These are phyloP conservation scores for Rhizopogon parksii DNA, from an alignment of 1,284 basidiomycete species.

Conservation along the genomic window DNA sequence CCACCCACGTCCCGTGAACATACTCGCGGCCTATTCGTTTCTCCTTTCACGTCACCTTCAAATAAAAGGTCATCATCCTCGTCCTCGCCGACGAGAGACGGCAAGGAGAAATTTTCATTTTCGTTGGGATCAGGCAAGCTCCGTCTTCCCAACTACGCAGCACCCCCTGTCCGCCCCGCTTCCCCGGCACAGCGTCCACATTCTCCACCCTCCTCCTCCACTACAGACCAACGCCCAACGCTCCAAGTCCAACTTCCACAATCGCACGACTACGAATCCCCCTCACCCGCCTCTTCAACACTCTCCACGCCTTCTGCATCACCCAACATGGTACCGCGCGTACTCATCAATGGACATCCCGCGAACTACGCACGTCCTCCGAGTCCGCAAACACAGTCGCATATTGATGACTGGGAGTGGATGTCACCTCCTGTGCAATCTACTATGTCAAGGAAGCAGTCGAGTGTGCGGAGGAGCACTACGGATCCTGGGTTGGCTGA, in stretches of 20 bases:
- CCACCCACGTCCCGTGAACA: constrained; percentile 14
- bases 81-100: background rate
- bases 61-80: background rate
- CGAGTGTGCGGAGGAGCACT: background rate
- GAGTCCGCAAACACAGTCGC: background rate
- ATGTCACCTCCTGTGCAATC: background rate
- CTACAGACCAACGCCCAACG: background rate
- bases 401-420: constrained; percentile 22
- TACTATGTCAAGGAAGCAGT: background rate
- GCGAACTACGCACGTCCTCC: constrained; percentile 9
- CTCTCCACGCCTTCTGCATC: constrained; percentile 22
- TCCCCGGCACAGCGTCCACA: background rate
- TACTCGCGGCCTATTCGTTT: constrained; percentile 5
- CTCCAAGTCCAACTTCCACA: background rate
- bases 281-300: constrained; percentile 23
- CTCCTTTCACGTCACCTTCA: background rate
- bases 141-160: constrained; percentile 19
- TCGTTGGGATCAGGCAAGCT: constrained; percentile 17
- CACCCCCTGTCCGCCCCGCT: constrained; percentile 9
- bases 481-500: background rate
- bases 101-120: background rate
- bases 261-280: constrained; percentile 13
- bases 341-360: constrained; percentile 22
- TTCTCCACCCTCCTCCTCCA: background rate
- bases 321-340: constrained; percentile 17